These are phyloP conservation scores for Phlyctochytrium bullatum DNA, from an alignment of 192 early-diverging fungal genomes.

Conservation along the genomic window DNA sequence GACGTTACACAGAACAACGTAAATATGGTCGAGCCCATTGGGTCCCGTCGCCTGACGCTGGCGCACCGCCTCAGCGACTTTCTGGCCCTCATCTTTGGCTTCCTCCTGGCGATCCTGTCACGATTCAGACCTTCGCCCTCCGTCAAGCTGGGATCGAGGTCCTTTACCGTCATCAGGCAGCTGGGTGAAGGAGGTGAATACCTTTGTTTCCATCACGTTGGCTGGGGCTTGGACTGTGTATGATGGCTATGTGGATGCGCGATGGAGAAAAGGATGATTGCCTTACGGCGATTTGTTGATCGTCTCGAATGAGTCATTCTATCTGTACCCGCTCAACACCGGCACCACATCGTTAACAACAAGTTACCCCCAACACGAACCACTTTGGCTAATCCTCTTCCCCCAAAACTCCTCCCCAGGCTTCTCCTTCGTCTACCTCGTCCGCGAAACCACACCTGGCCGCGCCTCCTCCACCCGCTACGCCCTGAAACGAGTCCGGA, in stretches of 20 bases:
- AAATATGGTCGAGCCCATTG: neutral
- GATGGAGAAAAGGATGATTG: no score
- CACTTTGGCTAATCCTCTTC: no score
- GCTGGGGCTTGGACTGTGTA: neutral
- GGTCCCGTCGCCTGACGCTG: neutral
- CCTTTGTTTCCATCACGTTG: neutral
- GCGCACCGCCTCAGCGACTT: neutral
- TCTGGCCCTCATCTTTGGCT: constrained; percentile 12
- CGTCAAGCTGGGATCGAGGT: constrained; percentile 11
- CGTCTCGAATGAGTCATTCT: no score
- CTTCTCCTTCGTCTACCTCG: constrained; percentile 50
- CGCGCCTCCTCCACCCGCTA: constrained; percentile 14
- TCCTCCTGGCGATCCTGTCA: constrained; percentile 18
- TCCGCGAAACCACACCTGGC: constrained; percentile 29
- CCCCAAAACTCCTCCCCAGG: constrained; percentile 11
- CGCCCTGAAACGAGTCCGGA: constrained; percentile 45
- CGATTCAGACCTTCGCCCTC: constrained; percentile 7
- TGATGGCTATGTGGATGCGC: no score
- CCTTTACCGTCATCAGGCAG: constrained; percentile 21
- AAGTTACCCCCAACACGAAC: no score
- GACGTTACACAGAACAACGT: no score
- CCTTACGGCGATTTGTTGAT: no score
- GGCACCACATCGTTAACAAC: no score
- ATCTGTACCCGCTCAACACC: no score
- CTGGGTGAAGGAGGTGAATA: constrained; percentile 42